A percentile compares a stretch with the other conserved stretches of the same genome.
phyloP scores from a whole-genome alignment of 345 rosid species.

The Gynandropsis gynandra region DNA sequence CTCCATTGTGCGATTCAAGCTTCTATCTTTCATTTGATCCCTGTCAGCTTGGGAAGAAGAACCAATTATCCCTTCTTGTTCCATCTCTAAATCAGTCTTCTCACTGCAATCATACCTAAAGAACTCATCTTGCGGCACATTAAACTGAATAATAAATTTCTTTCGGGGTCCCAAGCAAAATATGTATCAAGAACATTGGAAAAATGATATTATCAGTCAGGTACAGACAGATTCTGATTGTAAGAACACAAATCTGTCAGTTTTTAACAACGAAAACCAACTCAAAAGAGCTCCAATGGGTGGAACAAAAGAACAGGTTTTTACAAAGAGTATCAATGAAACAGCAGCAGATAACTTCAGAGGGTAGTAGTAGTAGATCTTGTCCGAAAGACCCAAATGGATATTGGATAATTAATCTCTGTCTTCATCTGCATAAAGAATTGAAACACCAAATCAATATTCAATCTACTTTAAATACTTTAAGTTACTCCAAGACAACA shows the following conservation, averaged over 20 bases:
- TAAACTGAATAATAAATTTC: conserved; percentile 71
- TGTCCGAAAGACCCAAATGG: conserved; percentile 10
- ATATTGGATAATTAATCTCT: conserved; percentile 19
- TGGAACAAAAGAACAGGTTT: conserved; percentile 10
- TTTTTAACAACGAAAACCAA: neutral
- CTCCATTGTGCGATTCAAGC: conserved; percentile 51
- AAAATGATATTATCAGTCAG: conserved; percentile 57
- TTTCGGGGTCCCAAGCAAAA: conserved; percentile 65
- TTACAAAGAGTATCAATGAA: conserved; percentile 19
- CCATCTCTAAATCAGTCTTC: conserved; percentile 65
- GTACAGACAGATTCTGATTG: conserved; percentile 50
- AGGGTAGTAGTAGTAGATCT: neutral
- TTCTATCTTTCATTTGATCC: conserved; percentile 83
- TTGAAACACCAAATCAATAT: neutral
- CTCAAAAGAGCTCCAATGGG: neutral
- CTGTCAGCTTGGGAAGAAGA: conserved; percentile 53
- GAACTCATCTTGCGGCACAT: conserved; percentile 68
- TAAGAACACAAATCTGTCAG: neutral
- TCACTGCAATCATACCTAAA: conserved; percentile 55
- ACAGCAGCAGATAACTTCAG: conserved; percentile 9
- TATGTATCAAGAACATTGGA: too few relatives aligned
- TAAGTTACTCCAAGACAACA: too few relatives aligned
- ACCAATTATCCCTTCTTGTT: conserved; percentile 54
- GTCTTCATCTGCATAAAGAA: conserved; percentile 30
- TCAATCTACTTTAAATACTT: too few relatives aligned